Evolutionary conservation across 192 early-diverging fungal genomes (phyloP).

Genomic region (Jimgerdemannia lactiflua): DNA sequence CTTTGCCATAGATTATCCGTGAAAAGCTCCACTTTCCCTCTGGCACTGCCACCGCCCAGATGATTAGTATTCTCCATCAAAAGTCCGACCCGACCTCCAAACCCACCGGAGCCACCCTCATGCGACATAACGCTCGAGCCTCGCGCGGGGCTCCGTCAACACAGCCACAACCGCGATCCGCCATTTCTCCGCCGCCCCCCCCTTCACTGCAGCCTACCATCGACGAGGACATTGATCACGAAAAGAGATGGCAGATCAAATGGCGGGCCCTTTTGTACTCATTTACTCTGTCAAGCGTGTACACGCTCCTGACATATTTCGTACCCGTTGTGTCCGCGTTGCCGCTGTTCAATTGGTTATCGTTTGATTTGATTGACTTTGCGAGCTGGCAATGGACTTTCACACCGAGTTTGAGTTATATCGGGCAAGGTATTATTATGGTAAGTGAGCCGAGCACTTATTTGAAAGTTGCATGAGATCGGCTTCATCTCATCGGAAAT

Average conservation of each 20-base stretch:
- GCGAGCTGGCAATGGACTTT: constrained; percentile 67
- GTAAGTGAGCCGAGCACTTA: no score
- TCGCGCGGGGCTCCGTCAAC: not conserved
- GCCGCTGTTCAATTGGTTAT: constrained; percentile 55
- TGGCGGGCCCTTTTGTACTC: constrained; percentile 48
- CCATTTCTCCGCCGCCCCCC: constrained; percentile 5
- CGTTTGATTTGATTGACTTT: constrained; percentile 46
- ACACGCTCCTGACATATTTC: constrained; percentile 64
- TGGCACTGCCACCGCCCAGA: constrained; percentile 84
- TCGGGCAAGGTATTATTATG: constrained; percentile 82
- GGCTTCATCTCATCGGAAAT: no score
- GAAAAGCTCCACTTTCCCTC: constrained; percentile 85
- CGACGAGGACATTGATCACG: constrained; percentile 24
- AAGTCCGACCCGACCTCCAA: constrained; percentile 41
- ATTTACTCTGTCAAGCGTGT: constrained; percentile 59
- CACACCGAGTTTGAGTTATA: constrained; percentile 69
- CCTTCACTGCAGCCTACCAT: not conserved
- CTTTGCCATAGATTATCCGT: constrained; percentile 50
- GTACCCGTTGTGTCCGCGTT: constrained; percentile 51
- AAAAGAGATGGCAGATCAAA: constrained; percentile 63
- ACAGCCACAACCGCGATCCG: not conserved
- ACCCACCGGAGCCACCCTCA: no score
- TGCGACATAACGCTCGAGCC: no score
- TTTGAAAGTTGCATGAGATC: no score
- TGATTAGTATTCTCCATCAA: constrained; percentile 73